A percentile compares a stretch with the other conserved stretches of the same genome.
These are phyloP conservation scores for Backusella circina DNA, from an alignment of 192 early-diverging fungal species.

Conservation along the genomic window DNA sequence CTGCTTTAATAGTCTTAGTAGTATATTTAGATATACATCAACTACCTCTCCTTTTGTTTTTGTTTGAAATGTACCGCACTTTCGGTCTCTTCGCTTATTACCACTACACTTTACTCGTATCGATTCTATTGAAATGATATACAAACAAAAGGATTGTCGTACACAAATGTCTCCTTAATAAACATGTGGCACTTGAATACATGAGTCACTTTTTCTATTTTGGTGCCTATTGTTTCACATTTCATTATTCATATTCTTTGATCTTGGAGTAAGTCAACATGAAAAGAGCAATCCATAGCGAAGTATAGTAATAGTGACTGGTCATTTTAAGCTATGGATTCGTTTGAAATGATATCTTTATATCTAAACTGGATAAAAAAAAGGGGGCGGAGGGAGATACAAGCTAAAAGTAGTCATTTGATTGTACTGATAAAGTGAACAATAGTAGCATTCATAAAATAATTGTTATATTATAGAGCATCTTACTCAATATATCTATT, in stretches of 20 bases:
- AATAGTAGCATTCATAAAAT: background rate
- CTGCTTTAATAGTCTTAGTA: no score
- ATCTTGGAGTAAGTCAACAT: no score
- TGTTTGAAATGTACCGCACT: no score
- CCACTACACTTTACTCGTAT: no score
- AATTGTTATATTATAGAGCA: no score
- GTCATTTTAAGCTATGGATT: background rate
- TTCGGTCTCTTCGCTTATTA: no score
- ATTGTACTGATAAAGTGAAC: background rate
- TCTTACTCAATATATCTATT: no score
- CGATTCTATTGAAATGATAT: background rate
- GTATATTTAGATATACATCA: no score
- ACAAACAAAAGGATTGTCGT: background rate
- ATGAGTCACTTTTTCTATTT: slow-evolving; percentile 3
- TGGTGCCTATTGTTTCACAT: background rate
- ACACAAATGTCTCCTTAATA: background rate
- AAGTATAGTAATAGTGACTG: background rate
- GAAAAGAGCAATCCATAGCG: no score
- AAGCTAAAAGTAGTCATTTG: background rate
- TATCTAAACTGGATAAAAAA: background rate
- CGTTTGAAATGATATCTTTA: background rate
- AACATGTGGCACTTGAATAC: background rate
- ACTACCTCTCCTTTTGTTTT: no score
- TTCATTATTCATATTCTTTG: background rate
- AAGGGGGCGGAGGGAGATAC: background rate